These are phyloP conservation scores for Chaetomiaceae sp. DNA, from an alignment of 2,329 filamentous ascomycete genomes.

Conservation along the genomic window DNA sequence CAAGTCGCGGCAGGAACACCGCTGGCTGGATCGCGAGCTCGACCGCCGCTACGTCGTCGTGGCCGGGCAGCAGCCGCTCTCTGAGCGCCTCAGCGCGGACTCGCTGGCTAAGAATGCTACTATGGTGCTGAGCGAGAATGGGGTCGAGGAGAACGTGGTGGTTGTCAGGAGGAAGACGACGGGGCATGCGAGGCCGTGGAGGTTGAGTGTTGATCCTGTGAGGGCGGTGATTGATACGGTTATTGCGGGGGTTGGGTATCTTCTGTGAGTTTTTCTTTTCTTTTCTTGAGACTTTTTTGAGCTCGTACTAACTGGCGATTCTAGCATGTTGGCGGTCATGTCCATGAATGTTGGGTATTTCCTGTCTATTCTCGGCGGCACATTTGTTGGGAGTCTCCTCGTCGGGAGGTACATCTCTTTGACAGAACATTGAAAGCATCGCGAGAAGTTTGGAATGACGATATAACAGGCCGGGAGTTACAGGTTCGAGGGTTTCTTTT, in stretches of 20 bases:
- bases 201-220: constrained; percentile 73
- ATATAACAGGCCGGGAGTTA: neutral
- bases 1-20: constrained; percentile 58
- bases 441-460: neutral
- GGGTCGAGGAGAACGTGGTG: constrained; percentile 74
- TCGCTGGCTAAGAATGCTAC: constrained; percentile 58
- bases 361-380: constrained; percentile 65
- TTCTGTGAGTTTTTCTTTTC: constrained; percentile 65
- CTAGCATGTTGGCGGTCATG: constrained; percentile 91
- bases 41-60: constrained; percentile 74
- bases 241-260: constrained; percentile 73
- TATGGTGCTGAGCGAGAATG: constrained; percentile 62
- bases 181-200: constrained; percentile 62
- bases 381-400: constrained; percentile 80
- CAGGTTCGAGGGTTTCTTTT: neutral
- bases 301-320: neutral
- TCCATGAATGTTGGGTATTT: constrained; percentile 79
- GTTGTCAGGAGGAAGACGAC: constrained; percentile 56
- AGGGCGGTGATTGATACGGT: constrained; percentile 67
- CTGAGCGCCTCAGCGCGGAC: constrained; percentile 56
- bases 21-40: constrained; percentile 68
- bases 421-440: constrained; percentile 42
- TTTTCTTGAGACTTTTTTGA: neutral
- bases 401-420: constrained; percentile 64
- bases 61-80: constrained; percentile 56